Evolutionary conservation across 306 rosid species (phyloP).

Genomic region (Argentina anserina): DNA sequence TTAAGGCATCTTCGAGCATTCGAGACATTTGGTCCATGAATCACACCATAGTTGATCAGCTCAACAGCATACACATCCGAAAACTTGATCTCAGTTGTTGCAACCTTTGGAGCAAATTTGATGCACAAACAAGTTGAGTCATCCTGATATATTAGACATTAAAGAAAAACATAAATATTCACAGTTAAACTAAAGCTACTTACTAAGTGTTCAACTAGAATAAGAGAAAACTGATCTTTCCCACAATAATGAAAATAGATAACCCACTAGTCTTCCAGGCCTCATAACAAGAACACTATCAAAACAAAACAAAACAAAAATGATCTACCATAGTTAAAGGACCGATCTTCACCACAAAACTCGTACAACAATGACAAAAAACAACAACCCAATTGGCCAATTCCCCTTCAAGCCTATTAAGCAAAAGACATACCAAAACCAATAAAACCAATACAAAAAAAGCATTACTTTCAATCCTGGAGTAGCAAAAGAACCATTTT

Average conservation of each 20-base stretch:
- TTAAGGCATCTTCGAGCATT: slow-evolving; percentile 38
- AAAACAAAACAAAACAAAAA: neutral
- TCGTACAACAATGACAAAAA: neutral
- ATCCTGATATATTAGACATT: slow-evolving; percentile 50
- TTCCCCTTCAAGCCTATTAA: neutral
- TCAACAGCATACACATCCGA: slow-evolving; percentile 75
- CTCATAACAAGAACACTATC: neutral
- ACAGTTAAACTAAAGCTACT: slow-evolving; percentile 7
- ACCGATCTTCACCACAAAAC: neutral
- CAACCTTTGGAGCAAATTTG: slow-evolving; percentile 41
- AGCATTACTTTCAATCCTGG: neutral
- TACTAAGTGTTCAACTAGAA: neutral
- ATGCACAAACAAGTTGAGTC: slow-evolving; percentile 60
- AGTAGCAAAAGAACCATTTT: neutral
- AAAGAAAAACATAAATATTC: slow-evolving; percentile 6
- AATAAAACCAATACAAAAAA: neutral
- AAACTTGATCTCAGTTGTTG: slow-evolving; percentile 50
- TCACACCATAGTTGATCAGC: slow-evolving; percentile 33
- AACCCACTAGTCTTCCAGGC: neutral
- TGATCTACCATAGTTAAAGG: neutral
- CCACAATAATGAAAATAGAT: neutral
- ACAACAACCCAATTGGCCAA: neutral
- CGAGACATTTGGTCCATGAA: slow-evolving; percentile 42
- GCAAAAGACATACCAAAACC: neutral
- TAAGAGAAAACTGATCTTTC: neutral